phyloP scores from a whole-genome alignment of 768 basidiomycete species.

The Dioszegia hungarica region DNA sequence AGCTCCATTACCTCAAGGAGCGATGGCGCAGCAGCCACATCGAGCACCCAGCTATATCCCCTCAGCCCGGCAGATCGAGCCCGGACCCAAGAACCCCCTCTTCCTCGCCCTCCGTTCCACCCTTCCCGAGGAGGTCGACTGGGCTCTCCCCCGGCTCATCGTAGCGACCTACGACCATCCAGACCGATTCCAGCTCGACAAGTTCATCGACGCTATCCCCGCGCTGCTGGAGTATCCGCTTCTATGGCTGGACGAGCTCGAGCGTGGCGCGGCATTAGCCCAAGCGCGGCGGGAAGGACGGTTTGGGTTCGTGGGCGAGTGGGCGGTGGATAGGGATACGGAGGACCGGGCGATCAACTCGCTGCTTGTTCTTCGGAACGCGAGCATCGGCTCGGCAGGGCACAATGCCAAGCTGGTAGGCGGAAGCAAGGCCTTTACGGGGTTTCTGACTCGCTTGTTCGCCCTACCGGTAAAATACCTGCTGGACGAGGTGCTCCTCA shows the following conservation, averaged over 20 bases:
- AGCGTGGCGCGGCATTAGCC: slow-evolving; percentile 18
- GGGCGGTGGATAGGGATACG: slow-evolving; percentile 20
- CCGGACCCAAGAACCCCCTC: slow-evolving; percentile 75
- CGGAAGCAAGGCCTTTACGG: slow-evolving; percentile 12
- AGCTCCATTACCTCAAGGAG: slow-evolving; percentile 6
- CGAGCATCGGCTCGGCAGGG: slow-evolving; percentile 45
- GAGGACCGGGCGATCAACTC: slow-evolving; percentile 78
- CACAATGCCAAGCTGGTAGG: slow-evolving; percentile 28
- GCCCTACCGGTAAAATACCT: slow-evolving; percentile 15
- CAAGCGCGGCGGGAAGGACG: not conserved
- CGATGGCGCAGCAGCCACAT: not conserved
- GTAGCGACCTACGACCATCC: slow-evolving; percentile 63
- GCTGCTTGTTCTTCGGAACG: slow-evolving; percentile 79
- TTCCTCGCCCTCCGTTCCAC: slow-evolving; percentile 81
- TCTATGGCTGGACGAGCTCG: slow-evolving; percentile 62
- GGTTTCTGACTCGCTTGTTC: slow-evolving; percentile 30
- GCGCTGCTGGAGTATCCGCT: slow-evolving; percentile 84
- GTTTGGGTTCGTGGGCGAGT: slow-evolving; percentile 12
- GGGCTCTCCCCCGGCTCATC: slow-evolving; percentile 82
- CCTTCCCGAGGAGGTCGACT: slow-evolving; percentile 74
- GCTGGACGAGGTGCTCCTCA: slow-evolving; percentile 25
- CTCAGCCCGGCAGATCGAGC: slow-evolving; percentile 63
- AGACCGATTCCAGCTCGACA: slow-evolving; percentile 67
- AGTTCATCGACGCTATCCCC: slow-evolving; percentile 73
- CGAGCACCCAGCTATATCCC: slow-evolving; percentile 6